A percentile compares a stretch with the other conserved stretches of the same genome.
Evolutionary conservation across 108 stramenopile species (phyloP).

Genomic region (Hondaea fermentalgiana): DNA sequence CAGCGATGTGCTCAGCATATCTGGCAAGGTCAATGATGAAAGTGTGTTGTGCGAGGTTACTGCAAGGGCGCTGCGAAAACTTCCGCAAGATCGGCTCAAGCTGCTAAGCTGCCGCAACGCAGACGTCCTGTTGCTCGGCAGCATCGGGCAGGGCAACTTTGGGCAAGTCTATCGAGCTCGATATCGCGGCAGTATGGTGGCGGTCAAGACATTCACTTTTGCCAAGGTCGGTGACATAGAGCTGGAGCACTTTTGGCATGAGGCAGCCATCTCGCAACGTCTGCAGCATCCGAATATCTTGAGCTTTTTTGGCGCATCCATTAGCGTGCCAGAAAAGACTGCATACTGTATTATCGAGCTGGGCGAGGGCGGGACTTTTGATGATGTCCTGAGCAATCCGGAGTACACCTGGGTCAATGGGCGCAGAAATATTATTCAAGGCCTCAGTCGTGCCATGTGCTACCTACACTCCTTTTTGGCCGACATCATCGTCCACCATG

Average conservation of each 20-base stretch:
- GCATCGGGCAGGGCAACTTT: neutral
- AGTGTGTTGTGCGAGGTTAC: neutral
- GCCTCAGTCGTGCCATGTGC: conserved; percentile 17
- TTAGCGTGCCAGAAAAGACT: neutral
- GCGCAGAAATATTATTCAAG: neutral
- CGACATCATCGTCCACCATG: conserved; percentile 19
- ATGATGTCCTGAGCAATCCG: neutral
- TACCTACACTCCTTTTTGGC: conserved; percentile 19
- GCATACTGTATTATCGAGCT: neutral
- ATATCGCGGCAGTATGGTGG: neutral
- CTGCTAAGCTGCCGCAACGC: neutral
- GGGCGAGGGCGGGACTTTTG: neutral
- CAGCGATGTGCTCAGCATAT: neutral
- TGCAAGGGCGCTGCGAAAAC: neutral
- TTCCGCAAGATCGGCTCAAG: neutral
- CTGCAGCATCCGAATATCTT: neutral
- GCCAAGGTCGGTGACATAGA: neutral
- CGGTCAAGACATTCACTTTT: neutral
- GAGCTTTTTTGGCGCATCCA: neutral
- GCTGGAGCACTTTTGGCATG: neutral
- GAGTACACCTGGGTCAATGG: neutral
- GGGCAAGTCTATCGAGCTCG: neutral
- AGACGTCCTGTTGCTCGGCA: neutral
- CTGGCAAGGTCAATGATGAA: neutral
- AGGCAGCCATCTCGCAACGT: neutral